phyloP scores from a whole-genome alignment of 1,284 basidiomycete species.

The Xanthoconium separans region DNA sequence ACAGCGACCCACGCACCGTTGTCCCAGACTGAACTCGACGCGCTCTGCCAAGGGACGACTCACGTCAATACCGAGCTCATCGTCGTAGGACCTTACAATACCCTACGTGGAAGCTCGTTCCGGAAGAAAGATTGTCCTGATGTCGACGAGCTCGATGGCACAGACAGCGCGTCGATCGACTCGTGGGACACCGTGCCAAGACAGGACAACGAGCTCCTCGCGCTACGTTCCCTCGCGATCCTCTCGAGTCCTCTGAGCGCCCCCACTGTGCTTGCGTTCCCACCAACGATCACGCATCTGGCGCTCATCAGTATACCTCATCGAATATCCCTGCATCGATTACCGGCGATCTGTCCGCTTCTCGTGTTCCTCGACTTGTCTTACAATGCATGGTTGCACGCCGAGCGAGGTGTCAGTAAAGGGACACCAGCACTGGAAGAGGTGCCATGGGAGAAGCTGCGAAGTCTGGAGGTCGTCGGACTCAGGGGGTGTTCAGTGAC shows the following conservation, averaged over 20 bases:
- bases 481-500: conserved; percentile 50
- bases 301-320: conserved; percentile 49
- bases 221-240: conserved; percentile 42
- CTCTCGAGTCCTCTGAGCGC: conserved; percentile 36
- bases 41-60: conserved; percentile 46
- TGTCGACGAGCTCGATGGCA: background rate
- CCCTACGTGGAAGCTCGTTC: conserved; percentile 45
- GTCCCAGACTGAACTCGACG: conserved; percentile 44
- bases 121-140: conserved; percentile 7
- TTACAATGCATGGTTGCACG: conserved; percentile 61
- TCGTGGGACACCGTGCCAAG: conserved; percentile 25
- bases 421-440: conserved; percentile 43
- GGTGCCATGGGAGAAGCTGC: conserved; percentile 57
- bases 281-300: conserved; percentile 57
- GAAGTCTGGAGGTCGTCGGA: conserved; percentile 50
- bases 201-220: conserved; percentile 22
- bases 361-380: conserved; percentile 65
- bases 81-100: conserved; percentile 53
- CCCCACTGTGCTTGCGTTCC: conserved; percentile 46
- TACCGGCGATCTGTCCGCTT: conserved; percentile 60
- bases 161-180: background rate
- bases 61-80: conserved; percentile 62
- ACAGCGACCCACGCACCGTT: conserved; percentile 57
- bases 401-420: background rate
- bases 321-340: conserved; percentile 48